Evolutionary conservation across 768 basidiomycete species (phyloP).

Genomic region (Suillus fuscotomentosus): DNA sequence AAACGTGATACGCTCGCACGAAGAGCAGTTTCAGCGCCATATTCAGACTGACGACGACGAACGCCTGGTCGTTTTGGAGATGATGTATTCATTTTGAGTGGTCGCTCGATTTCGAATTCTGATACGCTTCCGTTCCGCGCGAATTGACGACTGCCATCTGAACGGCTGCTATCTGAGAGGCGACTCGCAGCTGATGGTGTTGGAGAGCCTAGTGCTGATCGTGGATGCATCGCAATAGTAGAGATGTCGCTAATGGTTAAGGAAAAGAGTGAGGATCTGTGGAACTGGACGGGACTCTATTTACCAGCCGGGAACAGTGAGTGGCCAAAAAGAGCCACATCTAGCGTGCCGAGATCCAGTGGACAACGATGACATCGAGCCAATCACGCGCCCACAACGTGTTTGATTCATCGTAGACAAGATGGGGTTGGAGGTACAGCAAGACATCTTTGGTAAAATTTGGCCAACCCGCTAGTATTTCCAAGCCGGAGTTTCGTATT

Average conservation of each 20-base stretch:
- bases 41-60: conserved; percentile 39
- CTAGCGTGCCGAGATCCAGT: conserved; percentile 27
- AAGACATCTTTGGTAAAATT: conserved; percentile 31
- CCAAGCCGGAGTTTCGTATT: background rate
- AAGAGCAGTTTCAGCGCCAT: conserved; percentile 52
- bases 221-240: conserved; percentile 24
- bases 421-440: conserved; percentile 8
- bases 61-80: conserved; percentile 30
- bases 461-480: conserved; percentile 1
- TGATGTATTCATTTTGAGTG: conserved; percentile 32
- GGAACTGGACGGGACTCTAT: conserved; percentile 20
- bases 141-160: conserved; percentile 32
- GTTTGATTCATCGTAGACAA: conserved; percentile 18
- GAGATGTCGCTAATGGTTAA: conserved; percentile 7
- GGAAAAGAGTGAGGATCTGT: conserved; percentile 12
- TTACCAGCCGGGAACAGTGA: conserved; percentile 26
- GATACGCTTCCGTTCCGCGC: conserved; percentile 42
- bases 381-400: conserved; percentile 33
- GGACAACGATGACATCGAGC: conserved; percentile 27
- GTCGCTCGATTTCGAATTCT: conserved; percentile 69
- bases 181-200: conserved; percentile 34
- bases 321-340: conserved; percentile 33
- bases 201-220: conserved; percentile 31
- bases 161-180: conserved; percentile 38
- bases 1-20: conserved; percentile 55